Base-by-base conservation (phyloP, 2,329 filamentous ascomycete genomes). In the Truncatella angustata region DNA sequence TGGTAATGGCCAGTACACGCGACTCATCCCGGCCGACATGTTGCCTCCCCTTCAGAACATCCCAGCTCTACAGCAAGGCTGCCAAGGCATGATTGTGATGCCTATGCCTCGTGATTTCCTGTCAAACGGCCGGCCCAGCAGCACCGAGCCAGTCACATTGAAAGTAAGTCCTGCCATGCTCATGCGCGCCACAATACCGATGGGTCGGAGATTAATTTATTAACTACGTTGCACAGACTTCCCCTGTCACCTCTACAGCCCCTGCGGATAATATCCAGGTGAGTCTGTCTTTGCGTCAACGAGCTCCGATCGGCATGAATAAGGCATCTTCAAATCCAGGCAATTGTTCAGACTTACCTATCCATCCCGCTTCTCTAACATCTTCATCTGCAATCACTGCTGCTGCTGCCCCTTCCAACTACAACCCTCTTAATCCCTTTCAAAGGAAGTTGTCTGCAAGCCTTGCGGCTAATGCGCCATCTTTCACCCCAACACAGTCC, bases 21-120 rank as follows among this genome's bases (percentile, higher is more conserved):
- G 76, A 3, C 73, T 85, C 1, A 69, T 85, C 12, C 79, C 79
- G 0, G 81, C 77, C 0, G 82, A 85, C 55, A 70, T 74, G 66
- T 65, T 85, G 10, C 76, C 28, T 74, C 68, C 62, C 49, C 75
- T 76, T 14, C 71, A 61, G 34, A 65, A 75, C 40, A 67, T 84
- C 4, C 74, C 76, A 2, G 59, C 70, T 1, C 50, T 68, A 1
- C 72, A 80, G 62, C 52, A 60, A 9, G 65, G 63, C 32, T 63
- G 64, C 20, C 57, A 59, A 5, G 75, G 75, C 11, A 74, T 82
- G 73, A 63, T 78, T 4, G 69, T 80, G 5, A 62, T 83, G 18
- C 74, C 76, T 0, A 57, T 68, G 7, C 71, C 77, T 14, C 61
- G 63, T 30, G 70, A 64, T 5, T 43, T 67, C 26, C 69, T 70